A percentile compares a stretch with the other conserved stretches of the same genome.
Conservation (phyloP, 495 filamentous ascomycete genomes). For the Choiromyces venosus region DNA sequence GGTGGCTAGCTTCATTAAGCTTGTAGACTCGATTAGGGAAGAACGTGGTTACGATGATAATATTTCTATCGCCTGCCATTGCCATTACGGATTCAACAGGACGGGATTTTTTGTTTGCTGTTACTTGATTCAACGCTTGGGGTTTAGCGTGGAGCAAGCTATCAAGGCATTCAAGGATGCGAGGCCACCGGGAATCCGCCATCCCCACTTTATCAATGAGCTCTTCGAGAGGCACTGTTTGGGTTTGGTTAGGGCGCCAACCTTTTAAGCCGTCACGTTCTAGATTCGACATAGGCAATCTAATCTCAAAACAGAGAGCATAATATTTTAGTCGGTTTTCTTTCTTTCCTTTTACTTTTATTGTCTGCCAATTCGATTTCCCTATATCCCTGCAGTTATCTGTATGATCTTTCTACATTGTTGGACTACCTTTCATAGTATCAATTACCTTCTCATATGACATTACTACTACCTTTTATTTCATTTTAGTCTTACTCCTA, state of each 20-base stretch:
- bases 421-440: not conserved
- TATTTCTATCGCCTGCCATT: slow-evolving; percentile 72
- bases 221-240: slow-evolving; percentile 68
- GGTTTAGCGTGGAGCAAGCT: slow-evolving; percentile 66
- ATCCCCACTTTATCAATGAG: slow-evolving; percentile 82
- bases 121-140: slow-evolving; percentile 78
- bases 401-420: not conserved
- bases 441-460: not conserved
- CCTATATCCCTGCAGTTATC: not conserved
- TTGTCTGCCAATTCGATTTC: not conserved
- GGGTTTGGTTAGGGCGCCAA: slow-evolving; percentile 38
- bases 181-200: slow-evolving; percentile 77
- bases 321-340: not conserved
- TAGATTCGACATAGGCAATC: not conserved
- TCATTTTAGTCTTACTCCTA: not conserved
- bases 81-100: slow-evolving; percentile 91
- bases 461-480: not conserved
- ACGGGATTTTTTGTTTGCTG: slow-evolving; percentile 88
- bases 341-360: not conserved
- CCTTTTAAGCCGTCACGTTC: slow-evolving; percentile 25
- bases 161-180: slow-evolving; percentile 70
- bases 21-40: slow-evolving; percentile 66
- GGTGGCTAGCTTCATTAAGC: slow-evolving; percentile 65
- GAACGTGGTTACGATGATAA: slow-evolving; percentile 46
- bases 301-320: not conserved